phyloP scores from a whole-genome alignment of 2,329 filamentous ascomycete species.

The Diaporthe batatas region DNA sequence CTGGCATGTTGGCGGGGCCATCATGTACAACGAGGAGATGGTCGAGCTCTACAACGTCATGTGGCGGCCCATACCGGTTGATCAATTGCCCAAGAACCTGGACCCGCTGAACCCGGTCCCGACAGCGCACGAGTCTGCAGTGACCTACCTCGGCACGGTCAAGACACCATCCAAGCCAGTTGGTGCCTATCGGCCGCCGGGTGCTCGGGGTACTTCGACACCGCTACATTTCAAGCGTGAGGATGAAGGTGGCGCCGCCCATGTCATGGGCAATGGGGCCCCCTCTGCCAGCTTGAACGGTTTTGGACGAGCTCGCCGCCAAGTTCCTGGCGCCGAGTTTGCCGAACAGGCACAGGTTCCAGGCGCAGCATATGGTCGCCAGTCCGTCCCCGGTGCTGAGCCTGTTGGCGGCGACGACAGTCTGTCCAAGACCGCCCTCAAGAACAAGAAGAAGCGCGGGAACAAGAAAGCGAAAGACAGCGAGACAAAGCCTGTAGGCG shows the following conservation, averaged over 20 bases:
- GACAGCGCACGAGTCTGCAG: constrained; percentile 83
- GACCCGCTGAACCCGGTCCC: constrained; percentile 83
- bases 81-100: constrained; percentile 66
- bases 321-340: constrained; percentile 88
- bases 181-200: constrained; percentile 96
- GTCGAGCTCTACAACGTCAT: constrained; percentile 90
- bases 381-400: constrained; percentile 58
- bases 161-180: constrained; percentile 97
- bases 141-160: constrained; percentile 83
- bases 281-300: constrained; percentile 75
- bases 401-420: constrained; percentile 77
- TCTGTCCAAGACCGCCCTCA: constrained; percentile 85
- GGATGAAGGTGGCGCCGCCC: constrained; percentile 92
- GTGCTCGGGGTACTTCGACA: constrained; percentile 88
- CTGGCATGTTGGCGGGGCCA: constrained; percentile 88
- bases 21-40: constrained; percentile 98
- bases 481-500: constrained; percentile 67
- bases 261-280: constrained; percentile 82
- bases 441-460: constrained; percentile 99
- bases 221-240: constrained; percentile 97
- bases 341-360: constrained; percentile 60
- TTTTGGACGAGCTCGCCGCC: constrained; percentile 82
- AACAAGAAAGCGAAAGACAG: constrained; percentile 89
- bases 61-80: constrained; percentile 83
- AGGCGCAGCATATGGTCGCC: constrained; percentile 66